A percentile compares a stretch with the other conserved stretches of the same genome.
Evolutionary conservation across 108 stramenopile species (phyloP).

Genomic region (Cyclotella atomus): DNA sequence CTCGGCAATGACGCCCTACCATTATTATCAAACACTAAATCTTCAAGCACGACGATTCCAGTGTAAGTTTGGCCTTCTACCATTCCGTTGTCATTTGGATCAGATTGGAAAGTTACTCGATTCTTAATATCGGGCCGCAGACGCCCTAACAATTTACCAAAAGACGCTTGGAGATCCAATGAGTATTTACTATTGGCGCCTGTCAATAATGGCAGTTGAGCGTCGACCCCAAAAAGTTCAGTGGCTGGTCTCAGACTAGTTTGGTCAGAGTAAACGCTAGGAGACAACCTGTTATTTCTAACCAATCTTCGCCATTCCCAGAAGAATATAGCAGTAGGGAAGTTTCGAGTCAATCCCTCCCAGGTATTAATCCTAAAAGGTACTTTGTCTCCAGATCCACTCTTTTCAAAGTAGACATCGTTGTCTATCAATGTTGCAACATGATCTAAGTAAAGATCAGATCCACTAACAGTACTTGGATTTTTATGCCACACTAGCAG

Average conservation of each 20-base stretch:
- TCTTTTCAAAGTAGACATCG: slow-evolving; percentile 52
- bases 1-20: slow-evolving; percentile 34
- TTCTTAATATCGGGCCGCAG: background rate
- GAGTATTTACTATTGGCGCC: background rate
- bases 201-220: slow-evolving; percentile 8
- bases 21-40: slow-evolving; percentile 24
- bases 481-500: slow-evolving; percentile 47
- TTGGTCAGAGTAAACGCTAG: background rate
- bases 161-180: background rate
- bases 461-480: slow-evolving; percentile 5
- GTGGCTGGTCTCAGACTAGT: slow-evolving; percentile 24
- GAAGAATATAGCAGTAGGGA: slow-evolving; percentile 29
- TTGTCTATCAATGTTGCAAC: slow-evolving; percentile 42
- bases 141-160: background rate
- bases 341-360: slow-evolving; percentile 30
- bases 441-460: slow-evolving; percentile 35
- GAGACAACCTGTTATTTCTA: background rate
- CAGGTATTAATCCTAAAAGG: slow-evolving; percentile 43
- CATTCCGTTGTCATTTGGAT: slow-evolving; percentile 11
- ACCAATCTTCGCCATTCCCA: slow-evolving; percentile 50
- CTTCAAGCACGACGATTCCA: slow-evolving; percentile 44
- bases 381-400: slow-evolving; percentile 39
- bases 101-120: background rate
- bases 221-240: slow-evolving; percentile 36
- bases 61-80: slow-evolving; percentile 43